Evolutionary conservation across 305 asterid genomes (phyloP), one percentile per base, ranked within the genome.

Genomic region (Galium porrigens): DNA sequence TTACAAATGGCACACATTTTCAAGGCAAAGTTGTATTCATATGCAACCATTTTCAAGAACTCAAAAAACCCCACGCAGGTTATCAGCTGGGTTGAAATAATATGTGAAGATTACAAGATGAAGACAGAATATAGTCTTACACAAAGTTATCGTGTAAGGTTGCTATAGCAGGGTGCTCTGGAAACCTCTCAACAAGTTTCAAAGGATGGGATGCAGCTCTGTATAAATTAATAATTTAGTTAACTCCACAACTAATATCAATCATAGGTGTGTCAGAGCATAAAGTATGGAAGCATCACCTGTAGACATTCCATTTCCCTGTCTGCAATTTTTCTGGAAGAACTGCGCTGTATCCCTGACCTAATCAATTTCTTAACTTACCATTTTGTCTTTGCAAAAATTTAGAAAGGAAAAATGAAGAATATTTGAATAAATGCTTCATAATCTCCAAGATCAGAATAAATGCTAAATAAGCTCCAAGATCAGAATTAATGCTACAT

Each of bases 261-360:
- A 68, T 61, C 6, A 41, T 10, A 7, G 39, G 61, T 52, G 61
- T 52, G 49, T 64, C 33, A 58, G 64, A 61, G 63, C 46, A 52
- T 52, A 57, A 73, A 33, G 39, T 69, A 52, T 67, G 66, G 62
- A 27, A 57, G 56, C 54, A 58, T 58, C 7, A 92, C 99, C 99
- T 92, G 82, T 92, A 87, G 14, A 92, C 99, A 79, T 89, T 83
- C 99, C 99, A 92, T 76, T 92, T 89, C 62, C 96, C 99, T 1
- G 91, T 80, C 58, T 87, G 87, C 84, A 92, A 68, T 80, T 84
- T 92, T 81, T 92, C 99, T n/a, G 99, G 99, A 75, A 92, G 94
- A 71, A 85, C 88, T 63, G 77, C 94, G 46, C 99, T 87, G 76
- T 83, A 92, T 55, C 89, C 63, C 71, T 92, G 81, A 70, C 84